A percentile compares a stretch with the other conserved stretches of the same genome.
phyloP scores from a whole-genome alignment of 176 grass and related monocot genomes.

The Rhynchospora breviuscula region DNA sequence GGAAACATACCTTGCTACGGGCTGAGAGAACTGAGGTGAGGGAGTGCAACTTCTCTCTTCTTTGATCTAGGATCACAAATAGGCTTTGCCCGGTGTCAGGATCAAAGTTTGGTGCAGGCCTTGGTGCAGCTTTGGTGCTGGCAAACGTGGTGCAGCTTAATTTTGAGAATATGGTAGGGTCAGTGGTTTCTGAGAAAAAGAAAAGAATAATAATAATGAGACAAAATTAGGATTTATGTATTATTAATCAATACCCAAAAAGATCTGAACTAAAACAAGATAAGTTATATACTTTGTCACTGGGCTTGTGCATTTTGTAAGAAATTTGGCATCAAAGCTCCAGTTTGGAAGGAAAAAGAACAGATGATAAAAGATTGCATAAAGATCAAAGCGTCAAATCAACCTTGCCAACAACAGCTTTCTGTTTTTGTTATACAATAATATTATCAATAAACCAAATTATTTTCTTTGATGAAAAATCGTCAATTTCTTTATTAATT shows the following conservation, averaged over 20 bases:
- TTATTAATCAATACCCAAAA: neutral
- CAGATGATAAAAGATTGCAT: neutral
- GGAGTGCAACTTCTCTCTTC: slow-evolving; percentile 64
- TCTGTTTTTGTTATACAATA: slow-evolving; percentile 17
- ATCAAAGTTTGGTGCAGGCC: neutral
- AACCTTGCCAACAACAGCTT: slow-evolving; percentile 34
- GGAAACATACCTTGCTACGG: slow-evolving; percentile 64
- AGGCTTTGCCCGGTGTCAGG: neutral
- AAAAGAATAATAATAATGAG: neutral
- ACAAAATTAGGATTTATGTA: neutral
- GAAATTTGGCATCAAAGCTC: slow-evolving; percentile 55
- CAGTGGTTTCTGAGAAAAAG: slow-evolving; percentile 30
- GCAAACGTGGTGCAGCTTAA: slow-evolving; percentile 22
- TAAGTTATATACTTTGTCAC: slow-evolving; percentile 38
- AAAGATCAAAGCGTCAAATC: neutral
- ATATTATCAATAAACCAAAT: neutral
- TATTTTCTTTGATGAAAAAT: neutral
- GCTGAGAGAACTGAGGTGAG: slow-evolving; percentile 74
- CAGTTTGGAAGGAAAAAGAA: slow-evolving; percentile 15
- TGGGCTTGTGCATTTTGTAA: slow-evolving; percentile 54
- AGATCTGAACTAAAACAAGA: neutral
- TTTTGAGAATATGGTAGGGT: slow-evolving; percentile 4
- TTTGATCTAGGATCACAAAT: slow-evolving; percentile 26
- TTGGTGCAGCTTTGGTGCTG: slow-evolving; percentile 26
- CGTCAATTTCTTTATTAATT: neutral